phyloP scores from a whole-genome alignment of 1,284 basidiomycete genomes.

The Rhodotorula mucilaginosa region DNA sequence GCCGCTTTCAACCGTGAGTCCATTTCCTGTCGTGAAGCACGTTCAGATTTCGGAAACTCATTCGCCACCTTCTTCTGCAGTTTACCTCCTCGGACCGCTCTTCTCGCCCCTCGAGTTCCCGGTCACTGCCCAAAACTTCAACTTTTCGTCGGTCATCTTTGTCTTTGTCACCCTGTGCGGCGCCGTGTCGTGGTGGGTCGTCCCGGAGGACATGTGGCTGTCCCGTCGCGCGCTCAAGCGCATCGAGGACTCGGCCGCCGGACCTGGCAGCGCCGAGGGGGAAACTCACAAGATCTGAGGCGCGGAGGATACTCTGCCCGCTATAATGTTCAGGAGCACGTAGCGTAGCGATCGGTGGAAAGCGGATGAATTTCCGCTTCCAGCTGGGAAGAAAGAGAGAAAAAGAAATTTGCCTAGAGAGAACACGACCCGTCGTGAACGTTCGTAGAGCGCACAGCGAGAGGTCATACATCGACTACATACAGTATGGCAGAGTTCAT shows the following conservation, averaged over 20 bases:
- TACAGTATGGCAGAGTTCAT: too few relatives aligned
- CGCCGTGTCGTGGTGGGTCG: constrained; percentile 69
- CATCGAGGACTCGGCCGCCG: constrained; percentile 38
- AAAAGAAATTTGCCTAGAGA: too few relatives aligned
- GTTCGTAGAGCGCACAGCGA: too few relatives aligned
- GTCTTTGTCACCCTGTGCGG: constrained; percentile 72
- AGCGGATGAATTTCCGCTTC: too few relatives aligned
- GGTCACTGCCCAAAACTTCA: constrained; percentile 67
- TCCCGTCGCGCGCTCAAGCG: constrained; percentile 55
- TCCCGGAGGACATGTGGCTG: constrained; percentile 72
- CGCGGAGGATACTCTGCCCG: too few relatives aligned
- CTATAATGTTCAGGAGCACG: too few relatives aligned
- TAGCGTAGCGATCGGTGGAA: too few relatives aligned
- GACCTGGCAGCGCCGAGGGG: neutral
- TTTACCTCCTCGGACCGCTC: constrained; percentile 53
- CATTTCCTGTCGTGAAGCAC: neutral
- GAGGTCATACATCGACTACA: too few relatives aligned
- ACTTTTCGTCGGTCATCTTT: constrained; percentile 69
- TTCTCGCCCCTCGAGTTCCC: constrained; percentile 80
- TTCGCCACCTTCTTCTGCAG: constrained; percentile 48
- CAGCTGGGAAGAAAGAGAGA: too few relatives aligned
- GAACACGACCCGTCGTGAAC: too few relatives aligned
- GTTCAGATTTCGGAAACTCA: neutral
- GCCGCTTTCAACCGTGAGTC: constrained; percentile 69
- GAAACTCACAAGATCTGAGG: too few relatives aligned